phyloP scores from a whole-genome alignment of 2,329 filamentous ascomycete species.

The Chaetomiaceae sp. region DNA sequence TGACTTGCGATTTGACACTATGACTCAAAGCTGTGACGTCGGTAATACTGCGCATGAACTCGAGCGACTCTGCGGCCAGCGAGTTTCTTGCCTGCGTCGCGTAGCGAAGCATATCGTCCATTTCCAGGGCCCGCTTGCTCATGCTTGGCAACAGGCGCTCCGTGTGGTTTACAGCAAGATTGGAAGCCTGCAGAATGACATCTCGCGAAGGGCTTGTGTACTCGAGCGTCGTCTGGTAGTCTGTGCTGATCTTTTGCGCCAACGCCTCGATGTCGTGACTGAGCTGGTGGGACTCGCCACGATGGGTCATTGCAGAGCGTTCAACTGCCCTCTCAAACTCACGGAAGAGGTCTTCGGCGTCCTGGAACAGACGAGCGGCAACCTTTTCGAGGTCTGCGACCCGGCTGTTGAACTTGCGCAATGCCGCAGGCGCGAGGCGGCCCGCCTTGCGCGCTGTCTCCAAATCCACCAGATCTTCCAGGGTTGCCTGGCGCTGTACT shows the following conservation, averaged over 20 bases:
- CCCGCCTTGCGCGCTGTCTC: conserved; percentile 70
- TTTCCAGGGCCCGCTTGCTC: conserved; percentile 52
- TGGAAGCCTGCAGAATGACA: conserved; percentile 57
- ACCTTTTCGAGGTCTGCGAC: conserved; percentile 58
- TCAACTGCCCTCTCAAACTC: conserved; percentile 57
- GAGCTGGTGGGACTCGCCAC: conserved; percentile 62
- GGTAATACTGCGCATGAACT: conserved; percentile 78
- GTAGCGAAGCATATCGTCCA: conserved; percentile 57
- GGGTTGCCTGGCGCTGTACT: conserved; percentile 49
- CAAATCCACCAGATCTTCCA: conserved; percentile 73
- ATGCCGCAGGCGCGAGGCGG: conserved; percentile 54
- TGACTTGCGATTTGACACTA: conserved; percentile 67
- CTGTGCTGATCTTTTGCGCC: conserved; percentile 78
- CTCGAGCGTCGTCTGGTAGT: conserved; percentile 72
- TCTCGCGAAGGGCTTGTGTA: conserved; percentile 61
- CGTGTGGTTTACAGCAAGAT: conserved; percentile 59
- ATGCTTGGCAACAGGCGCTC: conserved; percentile 58
- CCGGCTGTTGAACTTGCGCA: conserved; percentile 56
- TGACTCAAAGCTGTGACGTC: conserved; percentile 72
- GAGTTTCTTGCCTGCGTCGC: conserved; percentile 63
- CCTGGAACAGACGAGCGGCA: conserved; percentile 56
- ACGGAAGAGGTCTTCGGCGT: conserved; percentile 57
- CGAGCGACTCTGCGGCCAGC: conserved; percentile 60
- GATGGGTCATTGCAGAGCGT: conserved; percentile 53
- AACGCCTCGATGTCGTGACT: conserved; percentile 83